A percentile compares a stretch with the other conserved stretches of the same genome.
Conservation (phyloP, 2,329 filamentous ascomycete species). For the Purpureocillium lavendulum region DNA sequence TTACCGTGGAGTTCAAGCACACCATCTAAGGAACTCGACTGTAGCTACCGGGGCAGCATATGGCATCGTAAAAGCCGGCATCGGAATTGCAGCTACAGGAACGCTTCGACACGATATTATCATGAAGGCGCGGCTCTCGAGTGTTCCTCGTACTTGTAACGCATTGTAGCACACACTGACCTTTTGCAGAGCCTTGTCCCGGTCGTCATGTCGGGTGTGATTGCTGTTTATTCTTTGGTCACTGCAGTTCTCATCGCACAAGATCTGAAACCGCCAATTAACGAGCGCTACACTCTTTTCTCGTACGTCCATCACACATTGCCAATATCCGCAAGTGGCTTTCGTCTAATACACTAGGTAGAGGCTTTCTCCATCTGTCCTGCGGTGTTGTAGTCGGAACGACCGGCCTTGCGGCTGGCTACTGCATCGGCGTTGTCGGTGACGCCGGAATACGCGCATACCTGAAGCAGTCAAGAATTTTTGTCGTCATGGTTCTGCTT, state of each 20-base stretch:
- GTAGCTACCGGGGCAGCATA: slow-evolving; percentile 67
- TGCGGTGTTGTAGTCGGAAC: slow-evolving; percentile 87
- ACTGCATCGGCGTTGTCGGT: slow-evolving; percentile 92
- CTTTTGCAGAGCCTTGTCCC: slow-evolving; percentile 64
- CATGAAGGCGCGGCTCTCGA: slow-evolving; percentile 74
- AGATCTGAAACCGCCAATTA: slow-evolving; percentile 68
- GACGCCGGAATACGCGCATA: slow-evolving; percentile 90
- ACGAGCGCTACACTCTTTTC: slow-evolving; percentile 71
- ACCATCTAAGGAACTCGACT: slow-evolving; percentile 6
- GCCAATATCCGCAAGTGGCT: too few species aligned
- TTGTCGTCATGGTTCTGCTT: slow-evolving; percentile 97
- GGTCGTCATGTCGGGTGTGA: slow-evolving; percentile 98
- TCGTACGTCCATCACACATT: slow-evolving; percentile 60
- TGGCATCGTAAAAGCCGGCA: slow-evolving; percentile 80
- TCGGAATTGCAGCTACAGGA: slow-evolving; percentile 78
- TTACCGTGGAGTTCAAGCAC: slow-evolving; percentile 3
- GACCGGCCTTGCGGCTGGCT: slow-evolving; percentile 87
- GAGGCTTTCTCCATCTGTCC: slow-evolving; percentile 87
- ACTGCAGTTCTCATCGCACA: slow-evolving; percentile 95
- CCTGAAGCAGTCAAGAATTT: slow-evolving; percentile 93
- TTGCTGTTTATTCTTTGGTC: slow-evolving; percentile 95
- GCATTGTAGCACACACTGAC: background rate
- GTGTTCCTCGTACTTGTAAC: too few species aligned
- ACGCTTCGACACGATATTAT: slow-evolving; percentile 80
- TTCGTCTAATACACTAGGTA: slow-evolving; percentile 20